Evolutionary conservation across 1,284 basidiomycete genomes (phyloP).

Genomic region (Moniliella sp.): DNA sequence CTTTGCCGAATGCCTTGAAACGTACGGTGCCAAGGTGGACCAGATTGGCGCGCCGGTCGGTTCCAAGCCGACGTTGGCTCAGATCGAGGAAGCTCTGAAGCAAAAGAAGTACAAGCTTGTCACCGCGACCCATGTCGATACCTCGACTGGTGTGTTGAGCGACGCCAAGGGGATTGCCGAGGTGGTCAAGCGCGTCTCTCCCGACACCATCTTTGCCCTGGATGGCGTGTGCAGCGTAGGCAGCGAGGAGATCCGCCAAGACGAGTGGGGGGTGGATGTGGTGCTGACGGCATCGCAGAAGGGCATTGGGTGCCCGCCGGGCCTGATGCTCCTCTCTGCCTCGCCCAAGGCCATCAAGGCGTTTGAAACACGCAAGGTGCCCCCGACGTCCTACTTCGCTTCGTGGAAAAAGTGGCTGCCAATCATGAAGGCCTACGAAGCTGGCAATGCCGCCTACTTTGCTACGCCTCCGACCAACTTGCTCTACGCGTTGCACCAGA

Average conservation of each 20-base stretch:
- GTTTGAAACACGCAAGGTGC: slow-evolving; percentile 49
- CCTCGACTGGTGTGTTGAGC: slow-evolving; percentile 51
- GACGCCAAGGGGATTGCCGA: slow-evolving; percentile 58
- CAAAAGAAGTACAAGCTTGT: slow-evolving; percentile 69
- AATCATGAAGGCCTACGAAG: slow-evolving; percentile 33
- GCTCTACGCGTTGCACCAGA: slow-evolving; percentile 66
- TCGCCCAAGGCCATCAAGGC: slow-evolving; percentile 60
- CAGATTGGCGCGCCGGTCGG: slow-evolving; percentile 66
- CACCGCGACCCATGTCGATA: slow-evolving; percentile 69
- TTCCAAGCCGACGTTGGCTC: slow-evolving; percentile 44
- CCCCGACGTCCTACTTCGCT: slow-evolving; percentile 61
- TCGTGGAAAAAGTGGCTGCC: slow-evolving; percentile 36
- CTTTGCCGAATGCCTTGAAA: slow-evolving; percentile 37
- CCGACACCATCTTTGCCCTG: slow-evolving; percentile 61
- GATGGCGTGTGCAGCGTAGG: slow-evolving; percentile 90
- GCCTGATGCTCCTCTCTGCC: slow-evolving; percentile 64
- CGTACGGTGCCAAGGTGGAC: slow-evolving; percentile 75
- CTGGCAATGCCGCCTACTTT: slow-evolving; percentile 24
- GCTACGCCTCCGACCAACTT: slow-evolving; percentile 56
- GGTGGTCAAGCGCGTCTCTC: slow-evolving; percentile 55
- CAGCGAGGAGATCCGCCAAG: slow-evolving; percentile 77
- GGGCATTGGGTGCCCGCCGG: slow-evolving; percentile 82
- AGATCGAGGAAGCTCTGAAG: slow-evolving; percentile 52
- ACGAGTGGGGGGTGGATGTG: slow-evolving; percentile 77
- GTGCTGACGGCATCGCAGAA: slow-evolving; percentile 81